Conservation (phyloP, 208 protist species). For the Acanthamoeba culbertsoni region DNA sequence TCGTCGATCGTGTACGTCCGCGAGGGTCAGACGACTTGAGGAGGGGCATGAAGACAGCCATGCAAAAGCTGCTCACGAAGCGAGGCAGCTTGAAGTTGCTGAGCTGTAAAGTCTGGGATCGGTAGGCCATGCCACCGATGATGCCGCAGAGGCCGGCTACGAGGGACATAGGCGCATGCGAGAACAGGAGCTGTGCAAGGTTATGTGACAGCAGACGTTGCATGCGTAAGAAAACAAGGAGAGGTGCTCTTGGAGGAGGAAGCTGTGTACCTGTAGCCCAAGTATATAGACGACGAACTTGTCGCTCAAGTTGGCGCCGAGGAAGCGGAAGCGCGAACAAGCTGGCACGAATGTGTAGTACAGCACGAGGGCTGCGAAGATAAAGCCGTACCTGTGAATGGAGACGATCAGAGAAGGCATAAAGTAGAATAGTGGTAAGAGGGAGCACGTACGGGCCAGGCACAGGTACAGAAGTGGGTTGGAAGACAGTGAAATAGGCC, state of each 20-base stretch:
- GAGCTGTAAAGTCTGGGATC: not conserved
- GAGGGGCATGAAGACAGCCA: not conserved
- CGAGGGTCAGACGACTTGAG: slow-evolving; percentile 28
- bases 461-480: not conserved
- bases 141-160: slow-evolving; percentile 8
- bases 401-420: slow-evolving; percentile 29
- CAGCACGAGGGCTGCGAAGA: slow-evolving; percentile 57
- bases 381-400: slow-evolving; percentile 56
- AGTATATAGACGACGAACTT: slow-evolving; percentile 65
- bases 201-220: not conserved
- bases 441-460: slow-evolving; percentile 55
- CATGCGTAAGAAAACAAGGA: no score
- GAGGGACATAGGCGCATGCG: not conserved
- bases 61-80: slow-evolving; percentile 42
- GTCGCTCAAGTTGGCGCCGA: slow-evolving; percentile 58
- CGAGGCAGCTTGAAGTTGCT: slow-evolving; percentile 43
- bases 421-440: no score
- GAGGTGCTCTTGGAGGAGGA: no score
- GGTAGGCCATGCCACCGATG: not conserved
- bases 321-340: slow-evolving; percentile 17
- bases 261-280: slow-evolving; percentile 34
- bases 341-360: slow-evolving; percentile 42
- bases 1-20: not conserved
- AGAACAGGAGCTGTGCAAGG: not conserved
- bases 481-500: slow-evolving; percentile 15